Base-by-base conservation (phyloP, 1,284 basidiomycete genomes). In the Sanguinoderma infundibulare region DNA sequence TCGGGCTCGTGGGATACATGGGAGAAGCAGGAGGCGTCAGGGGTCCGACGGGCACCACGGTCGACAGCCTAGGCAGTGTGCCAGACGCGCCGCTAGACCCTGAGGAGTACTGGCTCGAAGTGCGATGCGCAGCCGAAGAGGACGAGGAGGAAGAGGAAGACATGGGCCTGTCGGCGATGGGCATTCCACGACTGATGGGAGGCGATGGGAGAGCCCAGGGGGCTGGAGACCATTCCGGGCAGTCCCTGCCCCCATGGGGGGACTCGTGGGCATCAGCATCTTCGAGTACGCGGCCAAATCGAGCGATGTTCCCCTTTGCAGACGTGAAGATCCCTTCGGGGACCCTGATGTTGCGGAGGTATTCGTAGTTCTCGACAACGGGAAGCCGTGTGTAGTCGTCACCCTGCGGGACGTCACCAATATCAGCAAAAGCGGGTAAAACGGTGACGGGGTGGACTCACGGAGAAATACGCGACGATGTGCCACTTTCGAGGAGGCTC, bases 401-500 rank as follows among this genome's bases (percentile, higher is more conserved):
- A 22, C 83, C 87, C 88, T 90, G 68, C 47, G 50, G 46, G 39
- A 55, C 40, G 28, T 30, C 22, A 46, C 42, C 26, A 35, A 26
- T 28, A 32, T 12, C 5, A 26, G 66, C 36, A 15, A 35, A 15
- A 2, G 20, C 10, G 22, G 17, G 12, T n/a, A 17, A 22, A 35
- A 36, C 3, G 32, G 30, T 51, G 34, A 35, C 20, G 20, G 17
- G 39, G 32, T 53, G 59, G 8, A 69, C 80, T 67, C 74, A 91
- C 89, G 75, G 85, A 84, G 74, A 91, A 91, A 78, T 91, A 91
- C 53, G 90, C 89, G 57, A 91, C 90, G 47, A 91, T 81, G 74
- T 91, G 89, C 89, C 89, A 91, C 79, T 90, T 91, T 40, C 84
- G 81, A 49, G 82, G 82, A 57, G 82, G 80, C 58, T 74, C 78